Evolutionary conservation across 2,329 filamentous ascomycete genomes (phyloP).

Genomic region (Fusarium xyrophilum): DNA sequence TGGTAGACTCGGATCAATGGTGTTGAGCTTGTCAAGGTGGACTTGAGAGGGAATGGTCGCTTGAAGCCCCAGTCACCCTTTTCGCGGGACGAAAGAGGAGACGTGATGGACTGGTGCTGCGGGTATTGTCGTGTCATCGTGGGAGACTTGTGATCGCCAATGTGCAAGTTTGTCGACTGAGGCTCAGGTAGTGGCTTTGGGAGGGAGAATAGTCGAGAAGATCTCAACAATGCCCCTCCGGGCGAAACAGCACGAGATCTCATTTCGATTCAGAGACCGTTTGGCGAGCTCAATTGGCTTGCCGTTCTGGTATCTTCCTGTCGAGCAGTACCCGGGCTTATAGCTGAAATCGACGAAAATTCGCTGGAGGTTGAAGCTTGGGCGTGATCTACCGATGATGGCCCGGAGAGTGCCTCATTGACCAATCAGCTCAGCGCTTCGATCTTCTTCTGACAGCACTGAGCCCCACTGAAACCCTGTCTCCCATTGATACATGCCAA

Average conservation of each 20-base stretch:
- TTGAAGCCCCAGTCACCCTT: constrained; percentile 95
- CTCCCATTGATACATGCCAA: constrained; percentile 13
- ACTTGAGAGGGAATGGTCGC: constrained; percentile 77
- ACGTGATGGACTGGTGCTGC: constrained; percentile 82
- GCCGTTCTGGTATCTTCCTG: constrained; percentile 32
- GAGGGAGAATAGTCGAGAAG: constrained; percentile 88
- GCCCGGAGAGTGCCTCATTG: constrained; percentile 41
- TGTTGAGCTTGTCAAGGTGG: constrained; percentile 74
- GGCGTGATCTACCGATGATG: constrained; percentile 43
- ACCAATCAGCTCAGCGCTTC: constrained; percentile 13
- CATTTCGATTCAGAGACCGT: constrained; percentile 44
- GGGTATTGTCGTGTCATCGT: constrained; percentile 74
- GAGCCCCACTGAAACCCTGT: constrained; percentile 36
- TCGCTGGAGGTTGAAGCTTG: constrained; percentile 37
- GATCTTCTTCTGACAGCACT: neutral
- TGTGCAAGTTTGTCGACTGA: constrained; percentile 52
- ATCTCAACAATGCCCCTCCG: constrained; percentile 75
- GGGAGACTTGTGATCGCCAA: constrained; percentile 48
- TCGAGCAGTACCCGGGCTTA: constrained; percentile 22
- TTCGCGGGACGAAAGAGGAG: constrained; percentile 72
- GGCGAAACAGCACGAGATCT: constrained; percentile 57
- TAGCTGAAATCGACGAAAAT: constrained; percentile 42
- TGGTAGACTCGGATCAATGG: constrained; percentile 78
- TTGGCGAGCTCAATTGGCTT: constrained; percentile 45
- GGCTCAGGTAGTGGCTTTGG: constrained; percentile 76